Percentiles rank a stretch among this genome's conserved stretches.
phyloP scores from a whole-genome alignment of 768 basidiomycete genomes.

The Suillus americanus region DNA sequence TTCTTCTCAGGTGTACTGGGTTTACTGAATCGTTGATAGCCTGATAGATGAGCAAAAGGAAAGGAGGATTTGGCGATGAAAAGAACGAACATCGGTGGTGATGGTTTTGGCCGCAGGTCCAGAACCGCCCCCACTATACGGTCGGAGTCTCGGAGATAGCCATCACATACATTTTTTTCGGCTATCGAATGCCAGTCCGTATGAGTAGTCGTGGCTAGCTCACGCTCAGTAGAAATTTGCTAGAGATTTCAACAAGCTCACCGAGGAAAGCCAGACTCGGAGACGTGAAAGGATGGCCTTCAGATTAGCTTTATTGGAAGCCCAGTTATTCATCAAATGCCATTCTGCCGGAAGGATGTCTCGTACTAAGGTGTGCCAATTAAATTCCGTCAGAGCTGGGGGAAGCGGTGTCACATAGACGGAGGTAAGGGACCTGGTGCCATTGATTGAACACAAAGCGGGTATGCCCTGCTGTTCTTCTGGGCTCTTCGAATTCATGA shows the following conservation, averaged over 20 bases:
- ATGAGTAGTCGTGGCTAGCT: conserved; percentile 35
- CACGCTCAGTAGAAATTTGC: neutral
- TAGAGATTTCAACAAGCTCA: conserved; percentile 8
- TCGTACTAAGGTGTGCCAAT: conserved; percentile 36
- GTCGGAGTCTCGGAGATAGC: no score
- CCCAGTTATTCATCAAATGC: conserved; percentile 40
- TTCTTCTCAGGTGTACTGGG: no score
- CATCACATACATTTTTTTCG: conserved; percentile 8
- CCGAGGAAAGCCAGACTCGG: conserved; percentile 40
- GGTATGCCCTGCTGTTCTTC: neutral
- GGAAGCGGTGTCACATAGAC: conserved; percentile 33
- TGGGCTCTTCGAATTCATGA: neutral
- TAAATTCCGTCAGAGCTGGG: conserved; percentile 25
- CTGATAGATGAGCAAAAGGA: no score
- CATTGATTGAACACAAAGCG: neutral
- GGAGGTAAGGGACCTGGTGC: neutral
- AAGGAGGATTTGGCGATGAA: no score
- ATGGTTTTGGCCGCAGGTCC: neutral
- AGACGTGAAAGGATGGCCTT: conserved; percentile 40
- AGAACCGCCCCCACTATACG: conserved; percentile 27
- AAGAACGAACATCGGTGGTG: no score
- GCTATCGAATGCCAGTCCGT: conserved; percentile 24
- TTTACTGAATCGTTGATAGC: no score
- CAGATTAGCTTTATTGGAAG: conserved; percentile 34
- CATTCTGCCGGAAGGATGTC: conserved; percentile 40